Evolutionary conservation across 768 basidiomycete genomes (phyloP).

Genomic region (Pleurotus tuoliensis): DNA sequence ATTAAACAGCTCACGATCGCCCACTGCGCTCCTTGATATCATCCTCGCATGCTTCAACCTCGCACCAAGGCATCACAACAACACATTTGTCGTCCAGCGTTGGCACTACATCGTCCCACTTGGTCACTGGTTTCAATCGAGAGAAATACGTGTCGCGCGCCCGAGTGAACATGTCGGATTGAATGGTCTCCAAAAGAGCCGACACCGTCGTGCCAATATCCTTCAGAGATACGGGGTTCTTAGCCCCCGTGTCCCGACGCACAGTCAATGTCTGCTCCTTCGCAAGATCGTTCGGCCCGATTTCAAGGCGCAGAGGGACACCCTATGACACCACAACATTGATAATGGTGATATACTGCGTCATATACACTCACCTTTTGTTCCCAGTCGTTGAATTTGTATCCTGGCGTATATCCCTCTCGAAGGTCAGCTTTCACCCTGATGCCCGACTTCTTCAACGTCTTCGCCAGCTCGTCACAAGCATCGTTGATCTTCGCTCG

Average conservation of each 20-base stretch:
- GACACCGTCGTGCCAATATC: conserved; percentile 47
- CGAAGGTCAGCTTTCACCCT: conserved; percentile 88
- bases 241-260: conserved; percentile 62
- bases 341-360: conserved; percentile 8
- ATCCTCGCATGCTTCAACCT: conserved; percentile 89
- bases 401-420: conserved; percentile 97
- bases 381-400: conserved; percentile 99
- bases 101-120: conserved; percentile 94
- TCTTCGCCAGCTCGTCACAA: conserved; percentile 74
- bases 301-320: conserved; percentile 94
- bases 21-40: conserved; percentile 96
- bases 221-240: conserved; percentile 40
- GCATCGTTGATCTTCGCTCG: conserved; percentile 68
- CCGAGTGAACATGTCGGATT: conserved; percentile 79
- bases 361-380: conserved; percentile 62
- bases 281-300: conserved; percentile 89
- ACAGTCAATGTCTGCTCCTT: conserved; percentile 80
- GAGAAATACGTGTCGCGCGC: conserved; percentile 74
- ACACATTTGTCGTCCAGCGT: conserved; percentile 85
- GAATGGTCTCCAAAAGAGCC: conserved; percentile 78
- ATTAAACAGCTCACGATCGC: conserved; percentile 59
- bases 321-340: conserved; percentile 47
- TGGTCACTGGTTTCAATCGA: conserved; percentile 66
- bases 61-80: conserved; percentile 94
- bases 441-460: conserved; percentile 68